Evolutionary conservation across 805 yeast species (phyloP), one percentile per base, ranked within the genome.

Genomic region (Naumovozyma baii): DNA sequence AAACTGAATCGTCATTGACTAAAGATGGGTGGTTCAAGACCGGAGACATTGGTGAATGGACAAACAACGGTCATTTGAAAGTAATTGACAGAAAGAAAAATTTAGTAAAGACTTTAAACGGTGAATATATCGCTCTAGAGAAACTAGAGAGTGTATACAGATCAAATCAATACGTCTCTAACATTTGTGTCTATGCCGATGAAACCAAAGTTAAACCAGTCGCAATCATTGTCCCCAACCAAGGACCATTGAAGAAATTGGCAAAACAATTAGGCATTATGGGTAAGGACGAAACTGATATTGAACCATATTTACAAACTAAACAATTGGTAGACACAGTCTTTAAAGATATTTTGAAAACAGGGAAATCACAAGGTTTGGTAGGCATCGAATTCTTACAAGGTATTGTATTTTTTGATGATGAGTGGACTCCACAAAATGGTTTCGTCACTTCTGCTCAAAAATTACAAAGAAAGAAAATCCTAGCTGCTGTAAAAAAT

Each of bases 391-490:
- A 92, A 66, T 69, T 90, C 48, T 59, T 92, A 41, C 76, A 76
- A 48, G 94, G 88, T 50, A 71, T 82, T 45, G 86, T 82, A 12
- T 62, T 92, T 44, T 72, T 78, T 42, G 88, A 84, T 48, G 90
- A 78, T 38, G 98, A 92, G 68, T 92, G 98, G 97, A 92, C 97
- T 31, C 97, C 98, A 33, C 92, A 86, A 64, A 84, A 78, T 58
- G 97, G 96, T 0, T 85, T 68, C 49, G 94, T 90, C 41, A 87
- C 97, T 13, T 79, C 94, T 43, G 98, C 98, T 18, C 96, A 88
- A 66, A 92, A 92, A 67, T 73, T 92, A 55, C 96, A 90, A 70
- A 82, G 98, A 71, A 83, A 74, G 71, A 83, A 83, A 70, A 92
- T 92, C 57, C 67, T 85, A 51, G 75, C 70, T 25, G 74, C 79